These are phyloP conservation scores for Neonectria hederae DNA, from an alignment of 2,329 filamentous ascomycete species.

Conservation along the genomic window DNA sequence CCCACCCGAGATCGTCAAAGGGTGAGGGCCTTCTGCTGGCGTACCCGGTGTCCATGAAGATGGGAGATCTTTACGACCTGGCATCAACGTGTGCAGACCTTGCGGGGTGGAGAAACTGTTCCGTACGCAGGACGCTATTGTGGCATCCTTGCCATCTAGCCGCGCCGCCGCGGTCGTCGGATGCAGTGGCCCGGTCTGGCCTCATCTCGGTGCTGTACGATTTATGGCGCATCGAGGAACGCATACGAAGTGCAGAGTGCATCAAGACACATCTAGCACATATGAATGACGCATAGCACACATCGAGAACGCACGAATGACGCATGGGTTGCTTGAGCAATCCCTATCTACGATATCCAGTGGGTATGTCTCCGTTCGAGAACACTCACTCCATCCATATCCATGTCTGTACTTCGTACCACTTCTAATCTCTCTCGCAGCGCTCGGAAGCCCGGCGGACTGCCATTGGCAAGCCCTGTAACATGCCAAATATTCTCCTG, in stretches of 20 bases:
- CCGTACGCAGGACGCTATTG: background rate
- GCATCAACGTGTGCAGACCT: background rate
- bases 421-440: background rate
- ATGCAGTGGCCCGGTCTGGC: background rate
- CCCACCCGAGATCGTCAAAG: background rate
- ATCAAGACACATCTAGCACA: too few species aligned
- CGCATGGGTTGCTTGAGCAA: background rate
- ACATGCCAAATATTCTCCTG: conserved; percentile 2
- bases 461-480: background rate
- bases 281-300: too few species aligned
- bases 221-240: too few species aligned
- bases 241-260: too few species aligned
- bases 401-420: too few species aligned
- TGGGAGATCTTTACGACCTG: conserved; percentile 2
- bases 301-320: background rate
- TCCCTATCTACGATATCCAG: background rate
- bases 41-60: background rate
- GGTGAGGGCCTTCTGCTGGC: background rate
- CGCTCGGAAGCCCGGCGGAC: background rate
- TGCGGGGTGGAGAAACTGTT: background rate
- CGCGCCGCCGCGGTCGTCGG: background rate
- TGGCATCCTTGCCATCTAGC: background rate
- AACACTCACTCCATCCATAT: too few species aligned
- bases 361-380: background rate
- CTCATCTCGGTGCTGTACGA: background rate